Evolutionary conservation across 2,329 filamentous ascomycete genomes (phyloP), one percentile per base, ranked within the genome.

Genomic region (Tolypocladium ophioglossoides): DNA sequence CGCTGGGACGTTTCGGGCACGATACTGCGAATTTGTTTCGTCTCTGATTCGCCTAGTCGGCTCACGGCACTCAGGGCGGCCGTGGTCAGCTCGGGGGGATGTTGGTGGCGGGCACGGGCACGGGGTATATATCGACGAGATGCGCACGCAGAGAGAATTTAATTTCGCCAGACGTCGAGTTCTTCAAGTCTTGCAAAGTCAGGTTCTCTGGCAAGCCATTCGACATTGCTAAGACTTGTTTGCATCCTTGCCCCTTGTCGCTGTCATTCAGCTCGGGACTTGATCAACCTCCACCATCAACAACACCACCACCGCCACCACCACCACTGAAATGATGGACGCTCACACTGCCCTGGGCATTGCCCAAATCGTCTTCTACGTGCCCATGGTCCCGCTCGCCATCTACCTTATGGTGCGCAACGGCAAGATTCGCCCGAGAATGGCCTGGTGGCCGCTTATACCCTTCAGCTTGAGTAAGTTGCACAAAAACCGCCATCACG

Each of bases 371-470:
- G 55, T 64, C 52, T 63, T 64, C 47, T 65, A 66, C 54, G 55
- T 57, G 2, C 64, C 64, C 40, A 55, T 64, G 39, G 56, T 65
- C 24, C 60, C 62, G 14, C 27, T 58, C 34, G 59, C 59, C 34
- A 58, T 64, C 32, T 62, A 51, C 11, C 56, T 66, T 32, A 56
- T 64, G 35, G 22, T 50, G n/a, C 61, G 63, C 51, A 65, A 64
- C 47, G 63, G 61, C 56, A 58, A 51, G n/a, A 59, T 61, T 30
- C 62, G 61, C 6, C 64, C 63, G 9, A 59, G 60, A 7, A 57
- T 63, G 58, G 62, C 64, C 2, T 66, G 63, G 63, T 65, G 60
- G 57, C 61, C 61, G 8, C 44, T 63, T 16, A 59, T 65, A 16
- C 55, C 59, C 2, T 65, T 65, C 27, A 61, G 56, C 30, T 41